A percentile compares a stretch with the other conserved stretches of the same genome.
These are phyloP conservation scores for Monosporascus sp. DNA, from an alignment of 2,329 filamentous ascomycete species.

Conservation along the genomic window DNA sequence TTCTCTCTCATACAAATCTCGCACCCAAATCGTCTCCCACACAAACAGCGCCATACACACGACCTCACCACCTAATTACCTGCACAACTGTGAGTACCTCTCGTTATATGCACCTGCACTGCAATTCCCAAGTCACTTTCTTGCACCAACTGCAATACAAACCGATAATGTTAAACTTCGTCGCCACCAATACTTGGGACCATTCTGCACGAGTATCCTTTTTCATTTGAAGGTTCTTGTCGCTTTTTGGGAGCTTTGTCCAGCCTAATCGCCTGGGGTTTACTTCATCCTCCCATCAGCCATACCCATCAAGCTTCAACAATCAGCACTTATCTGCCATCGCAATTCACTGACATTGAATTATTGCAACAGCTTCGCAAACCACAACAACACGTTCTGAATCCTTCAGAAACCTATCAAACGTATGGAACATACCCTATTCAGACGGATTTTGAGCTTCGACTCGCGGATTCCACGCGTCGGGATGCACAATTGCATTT, in stretches of 20 bases:
- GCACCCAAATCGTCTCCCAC: slow-evolving; percentile 49
- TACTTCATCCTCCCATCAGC: slow-evolving; percentile 2
- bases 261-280: too few relatives aligned
- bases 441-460: slow-evolving; percentile 29
- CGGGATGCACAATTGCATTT: slow-evolving; percentile 34
- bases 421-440: slow-evolving; percentile 31
- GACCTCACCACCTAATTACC: slow-evolving; percentile 38
- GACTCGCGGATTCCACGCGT: slow-evolving; percentile 27
- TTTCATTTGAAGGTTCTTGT: too few relatives aligned
- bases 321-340: too few relatives aligned
- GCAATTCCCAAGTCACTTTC: slow-evolving; percentile 38
- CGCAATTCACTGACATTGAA: slow-evolving; percentile 21
- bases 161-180: background rate
- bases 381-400: slow-evolving; percentile 20
- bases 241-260: too few relatives aligned
- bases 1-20: slow-evolving; percentile 58
- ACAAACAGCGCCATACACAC: slow-evolving; percentile 40
- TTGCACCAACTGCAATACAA: background rate
- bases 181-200: background rate
- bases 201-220: background rate
- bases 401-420: slow-evolving; percentile 15
- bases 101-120: slow-evolving; percentile 30
- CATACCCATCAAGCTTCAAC: background rate
- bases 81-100: slow-evolving; percentile 50
- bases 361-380: slow-evolving; percentile 29